Conservation (phyloP, 257 asterid species). For the Fraxinus pennsylvanica region DNA sequence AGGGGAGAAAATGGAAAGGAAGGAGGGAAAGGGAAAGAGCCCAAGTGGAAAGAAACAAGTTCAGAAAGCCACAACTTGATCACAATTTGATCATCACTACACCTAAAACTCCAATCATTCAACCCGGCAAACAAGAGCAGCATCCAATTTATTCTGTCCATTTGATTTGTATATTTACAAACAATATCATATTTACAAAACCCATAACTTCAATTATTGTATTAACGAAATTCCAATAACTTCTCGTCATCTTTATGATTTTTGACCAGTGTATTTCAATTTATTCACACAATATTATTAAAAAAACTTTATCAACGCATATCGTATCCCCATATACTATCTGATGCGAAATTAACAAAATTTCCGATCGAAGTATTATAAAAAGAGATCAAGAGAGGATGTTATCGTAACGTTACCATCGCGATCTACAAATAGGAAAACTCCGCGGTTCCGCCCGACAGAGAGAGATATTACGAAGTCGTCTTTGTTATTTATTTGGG, state of each 20-base stretch:
- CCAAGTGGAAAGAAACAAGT: neutral
- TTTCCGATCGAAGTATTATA: neutral
- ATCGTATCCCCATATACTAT: too few relatives aligned
- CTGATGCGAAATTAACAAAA: neutral
- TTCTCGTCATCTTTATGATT: neutral
- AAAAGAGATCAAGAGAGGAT: neutral
- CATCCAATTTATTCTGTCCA: neutral
- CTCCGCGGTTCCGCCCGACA: slow-evolving; percentile 10
- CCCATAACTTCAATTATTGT: neutral
- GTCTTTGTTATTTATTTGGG: too few relatives aligned
- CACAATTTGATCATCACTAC: neutral
- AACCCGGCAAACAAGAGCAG: neutral
- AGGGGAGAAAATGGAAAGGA: neutral
- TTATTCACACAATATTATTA: neutral
- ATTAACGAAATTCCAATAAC: neutral
- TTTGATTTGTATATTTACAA: neutral
- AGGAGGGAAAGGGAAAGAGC: neutral
- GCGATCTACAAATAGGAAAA: slow-evolving; percentile 21
- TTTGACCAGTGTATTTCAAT: neutral
- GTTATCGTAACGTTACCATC: slow-evolving; percentile 26
- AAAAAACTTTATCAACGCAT: neutral
- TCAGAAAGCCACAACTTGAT: neutral
- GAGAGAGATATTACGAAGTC: neutral
- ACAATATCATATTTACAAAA: neutral
- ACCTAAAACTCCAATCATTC: neutral